A percentile compares a stretch with the other conserved stretches of the same genome.
These are phyloP conservation scores for Fragilaria radians DNA, from an alignment of 108 stramenopile genomes.

Conservation along the genomic window DNA sequence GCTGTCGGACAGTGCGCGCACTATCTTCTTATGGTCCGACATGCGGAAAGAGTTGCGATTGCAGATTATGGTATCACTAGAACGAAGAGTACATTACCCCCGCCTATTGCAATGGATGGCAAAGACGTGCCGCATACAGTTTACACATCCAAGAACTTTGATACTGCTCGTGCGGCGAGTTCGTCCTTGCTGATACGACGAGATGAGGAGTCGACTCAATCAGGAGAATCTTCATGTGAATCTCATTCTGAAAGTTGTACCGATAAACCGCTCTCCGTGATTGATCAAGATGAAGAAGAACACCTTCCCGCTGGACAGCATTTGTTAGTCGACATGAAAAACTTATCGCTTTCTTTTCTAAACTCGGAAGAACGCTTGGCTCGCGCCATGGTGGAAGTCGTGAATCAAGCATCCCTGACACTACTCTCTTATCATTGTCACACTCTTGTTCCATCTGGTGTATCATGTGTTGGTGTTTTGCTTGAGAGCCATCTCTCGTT, in stretches of 20 bases:
- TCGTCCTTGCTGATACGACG: conserved; percentile 1
- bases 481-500: conserved; percentile 72
- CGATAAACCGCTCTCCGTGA: not conserved
- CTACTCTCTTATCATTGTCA: conserved; percentile 79
- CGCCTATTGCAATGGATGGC: conserved; percentile 26
- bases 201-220: conserved; percentile 6
- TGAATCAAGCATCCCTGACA: conserved; percentile 41
- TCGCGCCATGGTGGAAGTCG: conserved; percentile 53
- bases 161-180: conserved; percentile 13
- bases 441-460: conserved; percentile 50
- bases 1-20: conserved; percentile 42
- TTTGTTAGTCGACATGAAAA: conserved; percentile 67
- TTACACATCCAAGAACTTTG: conserved; percentile 61
- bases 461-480: conserved; percentile 68
- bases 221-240: conserved; percentile 2
- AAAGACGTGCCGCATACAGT: conserved; percentile 44
- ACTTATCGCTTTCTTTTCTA: conserved; percentile 58
- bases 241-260: conserved; percentile 6
- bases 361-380: conserved; percentile 54
- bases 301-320: conserved; percentile 75
- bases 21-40: conserved; percentile 18
- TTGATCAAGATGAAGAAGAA: conserved; percentile 23
- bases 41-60: conserved; percentile 8
- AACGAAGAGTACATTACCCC: conserved; percentile 18
- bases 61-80: too few relatives aligned